Evolutionary conservation across 306 rosid species (phyloP).

Genomic region (Oxytropis ochrocephala): DNA sequence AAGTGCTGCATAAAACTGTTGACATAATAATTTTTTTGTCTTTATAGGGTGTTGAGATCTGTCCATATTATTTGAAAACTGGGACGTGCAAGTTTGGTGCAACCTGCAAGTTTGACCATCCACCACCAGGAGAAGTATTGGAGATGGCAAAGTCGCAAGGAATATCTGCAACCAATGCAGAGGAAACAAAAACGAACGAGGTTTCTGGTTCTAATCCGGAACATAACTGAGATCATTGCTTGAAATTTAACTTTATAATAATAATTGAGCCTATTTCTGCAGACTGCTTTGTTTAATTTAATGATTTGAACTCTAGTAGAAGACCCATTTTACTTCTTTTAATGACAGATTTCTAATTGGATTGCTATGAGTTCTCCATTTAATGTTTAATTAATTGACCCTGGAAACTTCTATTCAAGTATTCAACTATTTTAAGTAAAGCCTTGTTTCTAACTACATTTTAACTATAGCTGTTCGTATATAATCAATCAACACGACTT

Average conservation of each 20-base stretch:
- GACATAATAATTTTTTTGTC: not conserved
- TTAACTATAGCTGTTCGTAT: not conserved
- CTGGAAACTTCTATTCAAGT: not conserved
- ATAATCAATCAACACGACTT: not conserved
- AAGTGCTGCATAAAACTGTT: not conserved
- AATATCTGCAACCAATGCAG: constrained; percentile 26
- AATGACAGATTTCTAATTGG: constrained; percentile 2
- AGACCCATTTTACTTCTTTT: constrained; percentile 10
- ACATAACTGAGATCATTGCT: constrained; percentile 16
- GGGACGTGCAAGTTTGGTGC: constrained; percentile 88
- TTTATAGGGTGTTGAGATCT: constrained; percentile 66
- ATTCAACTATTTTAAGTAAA: not conserved
- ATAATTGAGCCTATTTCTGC: not conserved
- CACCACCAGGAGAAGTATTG: constrained; percentile 96
- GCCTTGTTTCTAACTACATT: too few relatives aligned
- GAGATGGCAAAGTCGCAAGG: constrained; percentile 53
- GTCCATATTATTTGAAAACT: constrained; percentile 91
- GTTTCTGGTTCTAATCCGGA: constrained; percentile 18
- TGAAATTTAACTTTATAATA: not conserved
- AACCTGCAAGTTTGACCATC: constrained; percentile 94
- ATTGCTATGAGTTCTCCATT: not conserved
- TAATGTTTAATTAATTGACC: not conserved
- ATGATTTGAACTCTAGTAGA: not conserved
- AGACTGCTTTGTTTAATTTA: not conserved
- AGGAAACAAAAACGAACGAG: constrained; percentile 25